These are phyloP conservation scores for Miscanthus lutarioriparius DNA, from an alignment of 176 grass and related monocot genomes.

Conservation along the genomic window DNA sequence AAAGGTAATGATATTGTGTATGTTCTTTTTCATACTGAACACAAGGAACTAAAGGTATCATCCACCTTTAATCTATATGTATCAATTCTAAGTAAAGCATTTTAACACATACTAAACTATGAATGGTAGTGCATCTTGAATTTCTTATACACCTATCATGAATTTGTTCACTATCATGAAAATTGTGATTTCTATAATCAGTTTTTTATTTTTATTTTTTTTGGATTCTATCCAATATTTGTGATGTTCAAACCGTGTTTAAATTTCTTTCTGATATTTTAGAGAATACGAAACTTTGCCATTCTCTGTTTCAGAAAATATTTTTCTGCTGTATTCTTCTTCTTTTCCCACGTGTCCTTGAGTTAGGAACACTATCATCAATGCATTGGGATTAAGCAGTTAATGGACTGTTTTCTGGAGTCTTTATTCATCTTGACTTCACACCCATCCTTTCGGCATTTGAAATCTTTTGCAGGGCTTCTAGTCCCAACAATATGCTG, in stretches of 20 bases:
- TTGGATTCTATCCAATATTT: slow-evolving; percentile 12
- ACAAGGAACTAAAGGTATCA: slow-evolving; percentile 7
- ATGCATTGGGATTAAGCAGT: slow-evolving; percentile 5
- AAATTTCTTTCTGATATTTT: slow-evolving; percentile 26
- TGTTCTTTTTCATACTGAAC: slow-evolving; percentile 3
- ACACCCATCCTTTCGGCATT: slow-evolving; percentile 12
- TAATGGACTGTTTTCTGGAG: neutral
- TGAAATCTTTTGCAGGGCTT: slow-evolving; percentile 19
- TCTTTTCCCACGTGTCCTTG: neutral
- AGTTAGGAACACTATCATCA: slow-evolving; percentile 1
- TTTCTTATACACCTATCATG: neutral
- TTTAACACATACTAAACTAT: slow-evolving; percentile 22
- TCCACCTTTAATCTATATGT: slow-evolving; percentile 13
- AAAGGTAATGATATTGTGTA: slow-evolving; percentile 48
- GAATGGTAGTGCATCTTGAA: neutral
- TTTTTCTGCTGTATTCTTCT: neutral
- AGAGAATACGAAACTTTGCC: neutral
- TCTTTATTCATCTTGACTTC: slow-evolving; percentile 1
- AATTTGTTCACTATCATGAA: slow-evolving; percentile 20
- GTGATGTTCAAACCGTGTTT: slow-evolving; percentile 4
- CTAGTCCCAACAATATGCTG: neutral
- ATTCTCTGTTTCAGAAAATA: slow-evolving; percentile 23
- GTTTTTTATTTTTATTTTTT: neutral
- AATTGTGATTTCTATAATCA: neutral
- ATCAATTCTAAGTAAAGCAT: neutral